These are phyloP conservation scores for Arthrobotrys sinensis DNA, from an alignment of 2,329 filamentous ascomycete species.

Conservation along the genomic window DNA sequence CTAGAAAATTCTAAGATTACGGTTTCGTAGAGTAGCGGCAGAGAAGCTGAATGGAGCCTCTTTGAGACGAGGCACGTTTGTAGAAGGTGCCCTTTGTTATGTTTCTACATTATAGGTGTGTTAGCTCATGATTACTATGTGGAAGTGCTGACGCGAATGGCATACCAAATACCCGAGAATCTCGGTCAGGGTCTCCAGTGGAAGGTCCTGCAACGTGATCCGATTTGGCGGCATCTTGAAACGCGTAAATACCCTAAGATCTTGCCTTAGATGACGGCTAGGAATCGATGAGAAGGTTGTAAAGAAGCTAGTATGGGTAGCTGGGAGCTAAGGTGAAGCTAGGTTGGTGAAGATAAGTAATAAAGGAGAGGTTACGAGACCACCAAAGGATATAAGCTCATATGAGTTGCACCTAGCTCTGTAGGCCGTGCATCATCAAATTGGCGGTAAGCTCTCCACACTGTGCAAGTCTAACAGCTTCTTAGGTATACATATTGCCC, in stretches of 20 bases:
- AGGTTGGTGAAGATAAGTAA: too few relatives aligned
- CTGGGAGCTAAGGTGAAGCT: too few relatives aligned
- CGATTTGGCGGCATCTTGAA: neutral
- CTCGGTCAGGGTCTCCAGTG: neutral
- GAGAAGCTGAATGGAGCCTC: neutral
- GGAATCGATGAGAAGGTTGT: too few relatives aligned
- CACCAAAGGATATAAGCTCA: too few relatives aligned
- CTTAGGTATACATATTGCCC: too few relatives aligned
- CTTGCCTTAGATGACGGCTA: neutral
- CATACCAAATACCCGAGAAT: neutral
- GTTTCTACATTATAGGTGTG: neutral
- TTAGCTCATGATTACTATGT: neutral
- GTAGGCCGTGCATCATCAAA: too few relatives aligned
- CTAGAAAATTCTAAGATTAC: neutral
- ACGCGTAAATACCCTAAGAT: neutral
- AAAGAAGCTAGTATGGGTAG: too few relatives aligned
- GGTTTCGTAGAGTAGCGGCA: neutral
- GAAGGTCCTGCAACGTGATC: neutral
- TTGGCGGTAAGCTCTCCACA: too few relatives aligned
- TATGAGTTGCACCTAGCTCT: too few relatives aligned
- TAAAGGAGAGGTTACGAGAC: too few relatives aligned
- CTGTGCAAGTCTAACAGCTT: too few relatives aligned
- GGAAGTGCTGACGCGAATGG: too few relatives aligned
- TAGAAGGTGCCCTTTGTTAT: neutral
- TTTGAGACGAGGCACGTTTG: neutral